Evolutionary conservation across 129 eudicot species (phyloP), one percentile per base, ranked within the genome.

Genomic region (Tagetes erecta): DNA sequence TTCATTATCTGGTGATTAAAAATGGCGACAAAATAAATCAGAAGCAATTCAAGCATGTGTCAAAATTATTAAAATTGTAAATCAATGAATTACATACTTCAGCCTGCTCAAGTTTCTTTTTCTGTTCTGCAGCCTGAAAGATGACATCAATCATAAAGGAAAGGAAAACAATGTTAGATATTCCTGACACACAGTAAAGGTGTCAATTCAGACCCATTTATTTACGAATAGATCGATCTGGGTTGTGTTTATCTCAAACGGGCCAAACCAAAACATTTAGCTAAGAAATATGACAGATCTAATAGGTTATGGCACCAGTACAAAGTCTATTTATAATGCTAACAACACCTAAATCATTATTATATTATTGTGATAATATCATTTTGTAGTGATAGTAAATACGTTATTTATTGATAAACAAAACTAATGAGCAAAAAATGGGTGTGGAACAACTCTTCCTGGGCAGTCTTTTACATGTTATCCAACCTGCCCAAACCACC

Each of bases 101-200:
- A 86, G 80, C 71, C 80, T 80, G 80, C 52, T 77, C 87, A 41
- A 71, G 69, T 68, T 79, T 86, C 82, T 82, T 87, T 64, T 80
- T 83, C 64, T 64, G 79, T 73, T 78, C 84, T 36, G 80, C 84
- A n/a, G 80, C 90, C 93, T 86, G 89, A 70, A 67, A 80, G n/a
- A 83, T 13, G 35, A 70, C 30, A 77, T 30, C 60, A 78, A 64
- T 14, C 38, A 66, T 40, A 64, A 52, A 7, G 5, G 3, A 40
- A 68, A 50, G 6, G 41, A 42, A 55, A 30, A 57, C 31, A 64
- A 74, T 14, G 51, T 36, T 69, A 56, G 33, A 68, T 76, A 34
- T 36, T n/a, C 31, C 20, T 57, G 40, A 38, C 47, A 42, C 35
- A 60, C 59, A 45, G 42, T n/a, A 36, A 12, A 59, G n/a, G 68